These are phyloP conservation scores for Moricandia moricandioides DNA, from an alignment of 345 rosid genomes.

Conservation along the genomic window DNA sequence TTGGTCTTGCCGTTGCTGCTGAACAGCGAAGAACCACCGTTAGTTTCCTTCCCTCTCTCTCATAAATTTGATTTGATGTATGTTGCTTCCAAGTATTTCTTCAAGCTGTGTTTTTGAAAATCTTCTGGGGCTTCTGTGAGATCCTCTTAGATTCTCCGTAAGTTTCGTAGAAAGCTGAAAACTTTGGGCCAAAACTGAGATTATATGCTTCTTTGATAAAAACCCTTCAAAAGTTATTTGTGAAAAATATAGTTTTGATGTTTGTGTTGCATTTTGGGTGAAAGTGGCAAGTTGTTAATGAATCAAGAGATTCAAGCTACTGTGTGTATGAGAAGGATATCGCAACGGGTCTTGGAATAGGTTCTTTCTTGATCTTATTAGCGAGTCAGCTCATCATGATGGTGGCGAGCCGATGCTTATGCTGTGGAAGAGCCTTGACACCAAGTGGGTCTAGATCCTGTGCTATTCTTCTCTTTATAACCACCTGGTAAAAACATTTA, in stretches of 20 bases:
- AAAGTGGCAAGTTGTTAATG: constrained; percentile 41
- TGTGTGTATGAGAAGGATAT: constrained; percentile 78
- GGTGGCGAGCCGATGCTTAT: constrained; percentile 69
- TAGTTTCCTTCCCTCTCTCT: constrained; percentile 33
- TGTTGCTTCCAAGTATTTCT: background rate
- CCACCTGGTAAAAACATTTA: constrained; percentile 55
- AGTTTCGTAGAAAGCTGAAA: constrained; percentile 7
- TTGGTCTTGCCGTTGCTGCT: constrained; percentile 94
- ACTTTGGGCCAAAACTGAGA: background rate
- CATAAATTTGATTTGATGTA: background rate
- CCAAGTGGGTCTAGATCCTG: constrained; percentile 77
- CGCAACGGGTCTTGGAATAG: constrained; percentile 76
- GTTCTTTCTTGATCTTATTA: constrained; percentile 57
- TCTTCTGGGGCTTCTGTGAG: too few species aligned
- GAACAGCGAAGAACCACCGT: constrained; percentile 88
- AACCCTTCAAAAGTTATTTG: background rate
- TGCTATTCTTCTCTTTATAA: constrained; percentile 72
- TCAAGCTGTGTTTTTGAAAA: background rate
- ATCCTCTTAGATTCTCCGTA: background rate
- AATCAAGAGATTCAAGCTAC: constrained; percentile 39
- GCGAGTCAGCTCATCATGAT: constrained; percentile 68
- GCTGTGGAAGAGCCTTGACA: constrained; percentile 74
- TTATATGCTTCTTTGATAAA: background rate
- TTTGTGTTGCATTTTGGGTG: background rate
- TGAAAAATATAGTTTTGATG: too few species aligned